Evolutionary conservation across 208 protist genomes (phyloP), one percentile per base, ranked within the genome.

Genomic region (Crithidia thermophila): DNA sequence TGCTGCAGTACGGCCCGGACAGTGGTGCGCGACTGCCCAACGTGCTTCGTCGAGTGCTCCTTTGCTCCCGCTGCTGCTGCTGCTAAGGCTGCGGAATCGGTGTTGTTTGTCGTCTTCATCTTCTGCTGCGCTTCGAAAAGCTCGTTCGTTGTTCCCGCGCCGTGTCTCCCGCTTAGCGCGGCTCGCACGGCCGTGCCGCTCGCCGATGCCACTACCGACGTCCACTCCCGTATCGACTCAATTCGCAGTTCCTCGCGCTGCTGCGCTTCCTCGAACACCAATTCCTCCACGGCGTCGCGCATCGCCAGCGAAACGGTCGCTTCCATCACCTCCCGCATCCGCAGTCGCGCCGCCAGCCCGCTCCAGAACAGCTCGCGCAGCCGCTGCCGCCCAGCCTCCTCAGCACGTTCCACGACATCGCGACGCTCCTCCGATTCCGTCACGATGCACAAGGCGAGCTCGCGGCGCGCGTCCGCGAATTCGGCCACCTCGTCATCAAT

Each of bases 281-380:
- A 6, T 18, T 75, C 68, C 0, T 67, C 60, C n/a, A 64, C n/a
- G 20, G 70, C 70, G 20, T 39, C 18, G 30, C 31, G 33, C 14
- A 76, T 36, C 10, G 51, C 55, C 27, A 68, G 21, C 28, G 56
- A 3, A 13, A 39, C 25, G 4, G 53, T 28, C 13, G 33, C 2
- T 28, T 40, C 36, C 67, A 68, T 49, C n/a, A 68, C 21, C 43
- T 31, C 60, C 46, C 43, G 18, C 43, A 68, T 59, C 33, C 68
- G 68, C 60, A 75, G 45, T 16, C 61, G 68, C 6, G 52, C 68
- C n/a, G 68, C 68, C 25, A 75, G 21, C 11, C 68, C 61, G 31
- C 60, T 56, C 28, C 39, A 33, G 36, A 68, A 53, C 33, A 75
- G 52, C 18, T 75, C 68, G 11, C 40, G 47, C 25, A 75, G 52